A percentile compares a stretch with the other conserved stretches of the same genome.
Conservation (phyloP, 2,329 filamentous ascomycete genomes). For the Aspergillus ochraceoroseus region DNA sequence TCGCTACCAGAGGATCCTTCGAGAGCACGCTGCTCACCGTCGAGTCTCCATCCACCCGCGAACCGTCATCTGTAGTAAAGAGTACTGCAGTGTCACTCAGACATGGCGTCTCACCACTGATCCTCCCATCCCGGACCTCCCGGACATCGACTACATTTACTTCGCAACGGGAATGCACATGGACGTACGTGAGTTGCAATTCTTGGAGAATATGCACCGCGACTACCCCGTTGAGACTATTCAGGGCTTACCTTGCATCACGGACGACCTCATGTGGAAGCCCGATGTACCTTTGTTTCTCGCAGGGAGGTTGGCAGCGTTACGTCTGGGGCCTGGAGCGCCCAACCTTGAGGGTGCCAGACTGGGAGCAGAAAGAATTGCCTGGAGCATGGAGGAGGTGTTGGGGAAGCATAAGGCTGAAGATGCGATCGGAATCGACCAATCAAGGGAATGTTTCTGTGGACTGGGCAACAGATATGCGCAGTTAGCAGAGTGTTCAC, state of each 20-base stretch:
- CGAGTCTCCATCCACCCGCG: constrained; percentile 54
- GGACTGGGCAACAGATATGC: constrained; percentile 40
- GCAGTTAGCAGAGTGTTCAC: no score
- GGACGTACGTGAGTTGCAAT: constrained; percentile 57
- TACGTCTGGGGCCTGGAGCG: constrained; percentile 67
- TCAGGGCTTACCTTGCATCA: constrained; percentile 67
- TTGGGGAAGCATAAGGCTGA: constrained; percentile 31
- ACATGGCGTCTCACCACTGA: constrained; percentile 52
- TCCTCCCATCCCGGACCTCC: constrained; percentile 50
- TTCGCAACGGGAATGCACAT: constrained; percentile 69
- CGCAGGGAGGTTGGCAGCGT: constrained; percentile 61
- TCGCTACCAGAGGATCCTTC: constrained; percentile 61
- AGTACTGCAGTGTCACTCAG: constrained; percentile 47
- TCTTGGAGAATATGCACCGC: constrained; percentile 55
- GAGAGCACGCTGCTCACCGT: constrained; percentile 52
- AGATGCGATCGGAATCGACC: constrained; percentile 20
- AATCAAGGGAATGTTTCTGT: constrained; percentile 36
- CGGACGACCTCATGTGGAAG: constrained; percentile 70
- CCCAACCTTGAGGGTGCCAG: constrained; percentile 70
- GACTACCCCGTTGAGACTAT: constrained; percentile 59
- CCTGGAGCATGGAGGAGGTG: constrained; percentile 63
- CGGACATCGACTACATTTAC: constrained; percentile 62
- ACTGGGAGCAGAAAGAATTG: constrained; percentile 66
- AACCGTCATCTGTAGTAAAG: constrained; percentile 52
- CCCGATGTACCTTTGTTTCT: constrained; percentile 68